Percentiles rank a stretch among this genome's conserved stretches.
phyloP scores from a whole-genome alignment of 768 basidiomycete genomes.

The Lactifluus rugatus region DNA sequence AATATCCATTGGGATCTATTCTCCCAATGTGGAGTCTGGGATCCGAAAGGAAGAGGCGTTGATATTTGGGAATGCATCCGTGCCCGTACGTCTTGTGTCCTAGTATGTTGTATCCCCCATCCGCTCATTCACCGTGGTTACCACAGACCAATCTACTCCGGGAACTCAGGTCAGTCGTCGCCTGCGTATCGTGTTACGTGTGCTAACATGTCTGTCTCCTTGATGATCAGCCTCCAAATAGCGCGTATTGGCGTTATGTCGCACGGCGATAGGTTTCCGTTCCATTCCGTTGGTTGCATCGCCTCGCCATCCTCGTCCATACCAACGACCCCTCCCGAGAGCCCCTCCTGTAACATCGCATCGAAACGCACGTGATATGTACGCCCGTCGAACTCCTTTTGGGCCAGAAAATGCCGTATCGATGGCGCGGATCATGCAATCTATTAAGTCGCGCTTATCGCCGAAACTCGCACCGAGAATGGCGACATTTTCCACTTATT shows the following conservation, averaged over 20 bases:
- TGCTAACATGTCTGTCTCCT: conserved; percentile 5
- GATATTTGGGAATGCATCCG: conserved; percentile 69
- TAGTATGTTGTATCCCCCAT: not conserved
- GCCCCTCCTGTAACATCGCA: not conserved
- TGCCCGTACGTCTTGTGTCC: conserved; percentile 42
- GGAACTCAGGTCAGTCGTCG: conserved; percentile 32
- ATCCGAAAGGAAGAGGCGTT: conserved; percentile 53
- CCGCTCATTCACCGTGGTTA: conserved; percentile 5
- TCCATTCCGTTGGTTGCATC: not conserved
- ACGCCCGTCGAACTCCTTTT: not conserved
- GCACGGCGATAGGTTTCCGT: conserved; percentile 31
- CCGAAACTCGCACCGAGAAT: not conserved
- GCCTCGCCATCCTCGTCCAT: not conserved
- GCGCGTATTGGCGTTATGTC: conserved; percentile 38
- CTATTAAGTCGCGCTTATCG: conserved; percentile 10
- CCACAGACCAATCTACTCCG: conserved; percentile 48
- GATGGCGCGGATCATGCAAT: conserved; percentile 17
- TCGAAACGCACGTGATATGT: conserved; percentile 13
- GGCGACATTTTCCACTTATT: not conserved
- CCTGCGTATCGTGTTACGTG: not conserved
- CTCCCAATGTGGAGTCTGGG: conserved; percentile 67
- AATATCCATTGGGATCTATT: conserved; percentile 55
- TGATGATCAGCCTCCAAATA: conserved; percentile 37
- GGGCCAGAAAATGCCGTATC: conserved; percentile 6
- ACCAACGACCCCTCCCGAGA: not conserved